phyloP scores from a whole-genome alignment of 2,329 filamentous ascomycete species.

The Fusarium udum region DNA sequence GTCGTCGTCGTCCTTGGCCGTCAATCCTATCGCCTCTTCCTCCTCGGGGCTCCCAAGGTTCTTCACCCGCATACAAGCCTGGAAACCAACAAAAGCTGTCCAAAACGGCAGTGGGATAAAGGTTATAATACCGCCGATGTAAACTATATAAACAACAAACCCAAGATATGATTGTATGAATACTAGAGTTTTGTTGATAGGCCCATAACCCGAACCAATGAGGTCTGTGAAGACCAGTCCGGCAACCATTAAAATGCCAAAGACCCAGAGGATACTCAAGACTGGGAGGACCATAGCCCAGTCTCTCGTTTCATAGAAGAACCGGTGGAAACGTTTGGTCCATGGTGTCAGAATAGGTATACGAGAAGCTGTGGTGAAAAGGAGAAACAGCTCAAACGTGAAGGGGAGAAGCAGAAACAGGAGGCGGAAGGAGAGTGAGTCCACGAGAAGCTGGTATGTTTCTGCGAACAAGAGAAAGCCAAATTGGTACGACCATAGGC shows the following conservation, averaged over 20 bases:
- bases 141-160: not conserved
- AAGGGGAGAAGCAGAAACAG: constrained; percentile 11
- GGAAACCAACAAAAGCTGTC: constrained; percentile 23
- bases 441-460: not conserved
- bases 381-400: constrained; percentile 31
- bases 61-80: constrained; percentile 24
- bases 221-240: constrained; percentile 10
- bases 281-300: constrained; percentile 31
- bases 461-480: not conserved
- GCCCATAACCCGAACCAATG: not conserved
- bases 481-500: constrained; percentile 23
- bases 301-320: constrained; percentile 31
- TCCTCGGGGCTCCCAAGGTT: constrained; percentile 14
- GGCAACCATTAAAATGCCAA: constrained; percentile 5
- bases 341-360: not conserved
- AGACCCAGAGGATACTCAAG: constrained; percentile 27
- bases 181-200: not conserved
- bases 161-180: not conserved
- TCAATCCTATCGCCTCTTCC: constrained; percentile 12
- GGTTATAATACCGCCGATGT: not conserved
- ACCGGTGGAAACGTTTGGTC: constrained; percentile 1
- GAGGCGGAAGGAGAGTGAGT: not conserved
- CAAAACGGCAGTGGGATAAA: constrained; percentile 20
- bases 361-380: constrained; percentile 36
- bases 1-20: constrained; percentile 3